Evolutionary conservation across 305 asterid genomes (phyloP).

Genomic region (Fraxinus platypoda): DNA sequence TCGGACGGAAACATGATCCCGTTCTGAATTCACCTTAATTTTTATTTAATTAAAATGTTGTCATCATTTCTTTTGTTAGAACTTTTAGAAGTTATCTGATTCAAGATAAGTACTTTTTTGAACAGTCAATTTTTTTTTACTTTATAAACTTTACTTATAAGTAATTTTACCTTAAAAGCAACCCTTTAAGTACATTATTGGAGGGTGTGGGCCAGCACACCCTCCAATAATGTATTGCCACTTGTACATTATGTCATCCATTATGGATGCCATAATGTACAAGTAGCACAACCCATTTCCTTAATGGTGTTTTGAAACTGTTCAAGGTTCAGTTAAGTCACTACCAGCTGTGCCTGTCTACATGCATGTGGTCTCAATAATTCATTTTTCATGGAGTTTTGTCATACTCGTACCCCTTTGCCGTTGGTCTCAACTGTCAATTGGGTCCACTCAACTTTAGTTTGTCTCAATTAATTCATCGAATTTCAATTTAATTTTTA

Average conservation of each 20-base stretch:
- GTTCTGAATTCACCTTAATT: too few relatives aligned
- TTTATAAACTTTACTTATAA: not conserved
- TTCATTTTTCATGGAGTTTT: not conserved
- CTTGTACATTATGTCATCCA: too few relatives aligned
- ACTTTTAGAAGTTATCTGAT: too few relatives aligned
- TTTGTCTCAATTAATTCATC: not conserved
- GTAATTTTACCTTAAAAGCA: not conserved
- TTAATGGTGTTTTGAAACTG: not conserved
- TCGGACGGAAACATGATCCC: too few relatives aligned
- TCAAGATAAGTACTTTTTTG: not conserved
- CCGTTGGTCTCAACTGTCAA: not conserved
- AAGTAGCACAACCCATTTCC: too few relatives aligned
- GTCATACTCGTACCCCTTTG: not conserved
- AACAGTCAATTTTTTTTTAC: too few relatives aligned
- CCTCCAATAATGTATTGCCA: too few relatives aligned
- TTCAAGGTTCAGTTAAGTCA: not conserved
- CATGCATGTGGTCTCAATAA: not conserved
- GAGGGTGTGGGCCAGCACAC: too few relatives aligned
- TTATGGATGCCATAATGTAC: too few relatives aligned
- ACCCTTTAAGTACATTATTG: too few relatives aligned
- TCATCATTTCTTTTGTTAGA: too few relatives aligned
- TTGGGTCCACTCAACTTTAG: not conserved
- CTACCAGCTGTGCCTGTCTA: not conserved
- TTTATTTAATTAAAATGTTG: too few relatives aligned
- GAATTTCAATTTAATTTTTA: not conserved